Evolutionary conservation across 2,329 filamentous ascomycete species (phyloP).

Genomic region (Escovopsis weberi): DNA sequence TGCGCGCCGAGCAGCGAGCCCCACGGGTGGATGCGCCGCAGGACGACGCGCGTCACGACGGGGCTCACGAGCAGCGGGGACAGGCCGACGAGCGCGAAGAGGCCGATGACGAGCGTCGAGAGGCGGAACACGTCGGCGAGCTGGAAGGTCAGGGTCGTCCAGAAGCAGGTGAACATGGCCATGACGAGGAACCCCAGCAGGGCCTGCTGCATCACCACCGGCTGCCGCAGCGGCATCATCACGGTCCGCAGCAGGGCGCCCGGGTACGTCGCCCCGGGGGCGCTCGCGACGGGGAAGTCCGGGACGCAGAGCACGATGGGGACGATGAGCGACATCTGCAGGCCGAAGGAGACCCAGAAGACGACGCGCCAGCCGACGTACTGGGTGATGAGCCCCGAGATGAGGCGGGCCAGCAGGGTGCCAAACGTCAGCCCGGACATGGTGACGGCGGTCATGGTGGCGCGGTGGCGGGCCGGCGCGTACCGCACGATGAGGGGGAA

Average conservation of each 20-base stretch:
- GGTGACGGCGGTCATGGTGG: conserved; percentile 57
- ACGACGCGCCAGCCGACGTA: conserved; percentile 62
- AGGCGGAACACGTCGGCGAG: conserved; percentile 60
- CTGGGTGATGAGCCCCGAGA: conserved; percentile 61
- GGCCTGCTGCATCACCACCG: conserved; percentile 55
- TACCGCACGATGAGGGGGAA: conserved; percentile 69
- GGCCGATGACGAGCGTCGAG: conserved; percentile 51
- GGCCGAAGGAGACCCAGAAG: conserved; percentile 62
- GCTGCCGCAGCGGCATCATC: conserved; percentile 31
- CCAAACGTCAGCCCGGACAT: conserved; percentile 63
- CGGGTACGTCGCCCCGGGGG: conserved; percentile 47
- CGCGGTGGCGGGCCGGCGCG: conserved; percentile 52
- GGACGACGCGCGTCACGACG: conserved; percentile 45
- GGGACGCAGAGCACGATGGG: conserved; percentile 63
- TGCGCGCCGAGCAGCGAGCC: conserved; percentile 52
- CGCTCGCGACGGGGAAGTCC: conserved; percentile 63
- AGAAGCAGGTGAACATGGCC: conserved; percentile 37
- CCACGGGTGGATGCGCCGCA: conserved; percentile 56
- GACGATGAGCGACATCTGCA: conserved; percentile 52
- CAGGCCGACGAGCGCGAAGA: conserved; percentile 68
- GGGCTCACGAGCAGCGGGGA: conserved; percentile 53
- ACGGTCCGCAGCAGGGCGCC: conserved; percentile 48
- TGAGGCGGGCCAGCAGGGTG: conserved; percentile 58
- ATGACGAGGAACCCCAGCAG: conserved; percentile 48
- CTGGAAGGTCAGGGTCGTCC: conserved; percentile 63